Percentiles rank a stretch among this genome's conserved stretches.
These are phyloP conservation scores for Backusella tarrabulga DNA, from an alignment of 192 early-diverging fungal genomes.

Conservation along the genomic window DNA sequence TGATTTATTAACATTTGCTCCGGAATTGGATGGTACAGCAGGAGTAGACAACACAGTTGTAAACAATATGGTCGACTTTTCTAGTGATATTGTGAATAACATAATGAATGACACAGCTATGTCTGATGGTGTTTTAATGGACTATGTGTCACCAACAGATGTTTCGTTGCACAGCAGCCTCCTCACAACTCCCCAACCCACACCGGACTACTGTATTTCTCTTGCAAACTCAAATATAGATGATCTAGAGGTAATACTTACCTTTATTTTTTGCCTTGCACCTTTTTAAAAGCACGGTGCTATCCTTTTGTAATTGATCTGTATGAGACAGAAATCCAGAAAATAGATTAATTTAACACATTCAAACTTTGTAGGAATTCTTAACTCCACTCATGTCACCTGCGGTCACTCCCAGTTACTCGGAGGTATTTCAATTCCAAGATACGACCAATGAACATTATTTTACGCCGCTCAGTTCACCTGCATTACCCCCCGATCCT, in stretches of 20 bases:
- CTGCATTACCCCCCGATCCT: conserved; percentile 46
- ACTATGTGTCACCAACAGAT: neutral
- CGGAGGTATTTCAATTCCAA: conserved; percentile 15
- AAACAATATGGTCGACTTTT: neutral
- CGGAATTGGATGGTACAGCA: neutral
- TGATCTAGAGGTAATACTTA: neutral
- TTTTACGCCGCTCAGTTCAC: conserved; percentile 61
- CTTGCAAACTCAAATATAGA: neutral
- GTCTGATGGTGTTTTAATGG: neutral
- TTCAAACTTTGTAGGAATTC: conserved; percentile 8
- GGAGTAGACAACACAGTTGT: neutral
- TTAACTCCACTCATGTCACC: conserved; percentile 67
- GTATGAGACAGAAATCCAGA: neutral
- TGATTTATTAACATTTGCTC: neutral
- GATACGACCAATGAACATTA: conserved; percentile 26
- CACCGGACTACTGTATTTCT: neutral
- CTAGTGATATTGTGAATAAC: neutral
- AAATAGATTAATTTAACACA: neutral
- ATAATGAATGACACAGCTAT: neutral
- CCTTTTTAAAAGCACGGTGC: neutral
- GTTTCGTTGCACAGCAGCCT: neutral
- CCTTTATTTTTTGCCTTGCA: neutral
- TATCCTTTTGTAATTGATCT: neutral
- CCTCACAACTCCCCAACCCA: neutral
- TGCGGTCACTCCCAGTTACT: conserved; percentile 54